phyloP scores from a whole-genome alignment of 1,284 basidiomycete genomes.

The Rhodotorula sp. region DNA sequence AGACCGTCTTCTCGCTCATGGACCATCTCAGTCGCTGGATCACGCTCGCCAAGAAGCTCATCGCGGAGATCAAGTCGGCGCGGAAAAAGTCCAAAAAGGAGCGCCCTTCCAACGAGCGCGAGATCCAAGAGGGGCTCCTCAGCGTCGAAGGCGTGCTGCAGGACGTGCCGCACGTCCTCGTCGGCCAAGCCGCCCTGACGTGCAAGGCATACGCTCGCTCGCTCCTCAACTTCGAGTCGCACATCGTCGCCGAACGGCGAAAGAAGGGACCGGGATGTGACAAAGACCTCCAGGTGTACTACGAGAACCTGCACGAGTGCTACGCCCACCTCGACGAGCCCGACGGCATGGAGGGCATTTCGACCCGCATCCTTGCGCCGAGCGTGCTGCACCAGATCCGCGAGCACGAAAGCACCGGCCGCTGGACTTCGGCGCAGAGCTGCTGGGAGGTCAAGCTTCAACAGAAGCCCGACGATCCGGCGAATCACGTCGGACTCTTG shows the following conservation, averaged over 20 bases:
- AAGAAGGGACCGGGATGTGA: slow-evolving; percentile 52
- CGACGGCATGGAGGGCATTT: slow-evolving; percentile 98
- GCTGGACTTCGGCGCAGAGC: slow-evolving; percentile 98
- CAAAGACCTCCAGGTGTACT: slow-evolving; percentile 65
- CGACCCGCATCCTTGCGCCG: slow-evolving; percentile 81
- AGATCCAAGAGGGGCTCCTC: slow-evolving; percentile 16
- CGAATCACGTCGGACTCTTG: slow-evolving; percentile 84
- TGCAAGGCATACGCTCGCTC: slow-evolving; percentile 93
- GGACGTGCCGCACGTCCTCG: slow-evolving; percentile 62
- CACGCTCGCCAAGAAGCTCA: slow-evolving; percentile 50
- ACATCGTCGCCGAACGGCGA: slow-evolving; percentile 50
- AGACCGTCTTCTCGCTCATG: slow-evolving; percentile 91
- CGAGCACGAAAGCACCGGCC: slow-evolving; percentile 94
- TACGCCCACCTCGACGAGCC: slow-evolving; percentile 96
- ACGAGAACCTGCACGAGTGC: slow-evolving; percentile 90
- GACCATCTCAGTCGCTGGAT: slow-evolving; percentile 95
- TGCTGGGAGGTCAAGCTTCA: slow-evolving; percentile 99
- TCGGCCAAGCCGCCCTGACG: slow-evolving; percentile 89
- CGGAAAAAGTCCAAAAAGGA: slow-evolving; percentile 38
- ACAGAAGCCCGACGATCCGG: slow-evolving; percentile 80
- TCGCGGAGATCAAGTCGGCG: slow-evolving; percentile 50
- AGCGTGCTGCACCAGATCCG: slow-evolving; percentile 95
- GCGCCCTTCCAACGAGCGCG: slow-evolving; percentile 23
- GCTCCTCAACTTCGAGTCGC: slow-evolving; percentile 83
- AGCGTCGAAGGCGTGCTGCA: slow-evolving; percentile 39